A percentile compares a stretch with the other conserved stretches of the same genome.
These are phyloP conservation scores for Cladosporium sp. DNA, from an alignment of 2,329 filamentous ascomycete species.

Conservation along the genomic window DNA sequence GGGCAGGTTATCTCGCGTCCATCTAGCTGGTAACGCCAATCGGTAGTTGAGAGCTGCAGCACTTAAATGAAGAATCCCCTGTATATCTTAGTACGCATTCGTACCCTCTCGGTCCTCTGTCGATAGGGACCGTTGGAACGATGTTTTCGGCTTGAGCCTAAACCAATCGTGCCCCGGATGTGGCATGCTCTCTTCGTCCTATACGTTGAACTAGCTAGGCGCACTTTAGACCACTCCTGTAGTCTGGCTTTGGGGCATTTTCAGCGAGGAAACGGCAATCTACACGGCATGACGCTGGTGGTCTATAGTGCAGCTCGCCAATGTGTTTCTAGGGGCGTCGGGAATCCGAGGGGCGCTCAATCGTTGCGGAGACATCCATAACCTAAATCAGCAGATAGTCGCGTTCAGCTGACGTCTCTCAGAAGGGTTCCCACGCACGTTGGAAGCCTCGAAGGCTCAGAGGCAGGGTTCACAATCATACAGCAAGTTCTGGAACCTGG, in stretches of 20 bases:
- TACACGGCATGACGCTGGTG: neutral
- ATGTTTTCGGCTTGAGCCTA: neutral
- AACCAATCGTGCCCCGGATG: neutral
- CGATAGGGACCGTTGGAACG: neutral
- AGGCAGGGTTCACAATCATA: neutral
- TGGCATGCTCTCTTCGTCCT: neutral
- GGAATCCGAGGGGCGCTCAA: neutral
- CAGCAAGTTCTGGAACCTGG: neutral
- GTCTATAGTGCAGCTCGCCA: neutral
- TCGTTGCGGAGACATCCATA: neutral
- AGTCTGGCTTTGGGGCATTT: neutral
- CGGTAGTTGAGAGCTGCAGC: neutral
- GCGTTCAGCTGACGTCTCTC: neutral
- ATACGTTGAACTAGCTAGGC: neutral
- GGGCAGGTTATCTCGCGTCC: neutral
- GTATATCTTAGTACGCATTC: neutral
- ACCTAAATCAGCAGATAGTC: neutral
- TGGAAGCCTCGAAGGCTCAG: neutral
- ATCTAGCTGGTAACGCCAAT: neutral
- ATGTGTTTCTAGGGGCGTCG: neutral
- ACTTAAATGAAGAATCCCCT: neutral
- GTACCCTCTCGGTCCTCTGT: neutral
- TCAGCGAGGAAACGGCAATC: neutral
- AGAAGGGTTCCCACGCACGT: neutral
- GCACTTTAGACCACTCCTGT: neutral